Evolutionary conservation across 2,329 filamentous ascomycete species (phyloP).

Genomic region (Stemphylium beticola): DNA sequence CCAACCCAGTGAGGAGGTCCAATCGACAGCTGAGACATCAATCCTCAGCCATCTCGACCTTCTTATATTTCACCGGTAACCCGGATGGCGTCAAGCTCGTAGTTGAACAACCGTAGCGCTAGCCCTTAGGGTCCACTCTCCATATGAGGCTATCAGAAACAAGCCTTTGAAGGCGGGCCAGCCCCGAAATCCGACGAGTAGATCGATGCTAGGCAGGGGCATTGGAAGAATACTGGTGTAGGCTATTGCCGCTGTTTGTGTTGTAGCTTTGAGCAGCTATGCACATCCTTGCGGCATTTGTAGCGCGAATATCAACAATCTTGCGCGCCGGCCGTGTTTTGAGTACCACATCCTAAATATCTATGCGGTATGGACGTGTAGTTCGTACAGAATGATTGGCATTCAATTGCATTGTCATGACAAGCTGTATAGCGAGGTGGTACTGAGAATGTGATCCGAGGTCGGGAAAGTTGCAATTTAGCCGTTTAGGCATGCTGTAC

Average conservation of each 20-base stretch:
- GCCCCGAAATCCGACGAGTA: conserved; percentile 31
- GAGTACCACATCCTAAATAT: background rate
- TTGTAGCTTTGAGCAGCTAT: background rate
- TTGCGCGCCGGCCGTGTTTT: background rate
- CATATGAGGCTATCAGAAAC: conserved; percentile 30
- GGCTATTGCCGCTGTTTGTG: background rate
- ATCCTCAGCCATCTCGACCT: background rate
- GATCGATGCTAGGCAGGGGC: conserved; percentile 37
- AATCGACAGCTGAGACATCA: conserved; percentile 1
- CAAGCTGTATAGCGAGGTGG: conserved; percentile 1
- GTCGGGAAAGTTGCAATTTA: conserved; percentile 28
- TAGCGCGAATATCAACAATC: background rate
- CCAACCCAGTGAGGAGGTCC: background rate
- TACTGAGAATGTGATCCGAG: conserved; percentile 3
- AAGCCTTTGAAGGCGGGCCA: conserved; percentile 32
- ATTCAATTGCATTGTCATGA: background rate
- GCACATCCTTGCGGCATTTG: background rate
- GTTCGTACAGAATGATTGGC: background rate
- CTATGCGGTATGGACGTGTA: background rate
- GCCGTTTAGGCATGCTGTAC: conserved; percentile 39
- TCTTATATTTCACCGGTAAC: conserved; percentile 36
- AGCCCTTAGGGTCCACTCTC: conserved; percentile 20
- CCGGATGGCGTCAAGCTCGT: conserved; percentile 27
- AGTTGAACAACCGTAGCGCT: conserved; percentile 22
- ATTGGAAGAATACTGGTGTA: conserved; percentile 24